Conservation (phyloP, 2,329 filamentous ascomycete genomes). For the Diplodia intermedia region DNA sequence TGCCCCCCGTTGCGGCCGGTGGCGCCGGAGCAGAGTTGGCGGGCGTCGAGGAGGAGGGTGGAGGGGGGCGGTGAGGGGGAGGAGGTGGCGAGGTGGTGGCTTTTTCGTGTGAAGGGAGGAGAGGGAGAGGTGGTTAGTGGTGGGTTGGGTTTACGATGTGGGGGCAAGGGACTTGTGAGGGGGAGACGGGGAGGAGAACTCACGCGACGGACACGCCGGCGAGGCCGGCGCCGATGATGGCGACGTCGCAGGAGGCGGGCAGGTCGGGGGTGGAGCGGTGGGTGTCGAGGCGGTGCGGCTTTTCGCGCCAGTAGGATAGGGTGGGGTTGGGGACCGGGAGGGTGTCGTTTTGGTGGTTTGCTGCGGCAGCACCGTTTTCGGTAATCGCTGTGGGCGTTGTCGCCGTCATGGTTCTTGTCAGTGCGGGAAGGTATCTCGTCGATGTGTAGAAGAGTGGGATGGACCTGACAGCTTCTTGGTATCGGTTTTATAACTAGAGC, state of each 20-base stretch:
- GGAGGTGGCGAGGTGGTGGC: slow-evolving; percentile 34
- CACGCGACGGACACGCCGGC: slow-evolving; percentile 67
- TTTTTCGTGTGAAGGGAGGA: not conserved
- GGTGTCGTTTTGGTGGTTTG: not conserved
- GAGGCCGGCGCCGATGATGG: slow-evolving; percentile 70
- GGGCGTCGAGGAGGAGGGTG: slow-evolving; percentile 54
- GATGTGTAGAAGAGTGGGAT: not conserved
- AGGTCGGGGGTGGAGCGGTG: slow-evolving; percentile 41
- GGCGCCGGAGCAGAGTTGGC: slow-evolving; percentile 59
- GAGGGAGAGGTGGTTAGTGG: not conserved
- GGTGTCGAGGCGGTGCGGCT: slow-evolving; percentile 41
- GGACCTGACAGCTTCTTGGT: not conserved
- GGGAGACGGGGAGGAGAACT: slow-evolving; percentile 62
- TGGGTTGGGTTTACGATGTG: too few relatives aligned
- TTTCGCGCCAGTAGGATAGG: slow-evolving; percentile 47
- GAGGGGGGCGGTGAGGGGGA: slow-evolving; percentile 41
- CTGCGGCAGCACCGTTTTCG: not conserved
- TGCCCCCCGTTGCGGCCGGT: slow-evolving; percentile 63
- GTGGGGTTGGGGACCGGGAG: slow-evolving; percentile 43
- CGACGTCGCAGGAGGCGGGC: slow-evolving; percentile 42
- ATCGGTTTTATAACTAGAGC: not conserved
- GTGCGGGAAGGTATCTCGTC: not conserved
- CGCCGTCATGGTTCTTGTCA: not conserved
- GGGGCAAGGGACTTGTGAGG: too few relatives aligned
- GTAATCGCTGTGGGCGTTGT: not conserved